Percentiles rank a stretch among this genome's conserved stretches.
These are phyloP conservation scores for Alternaria sp. DNA, from an alignment of 2,329 filamentous ascomycete genomes.

Conservation along the genomic window DNA sequence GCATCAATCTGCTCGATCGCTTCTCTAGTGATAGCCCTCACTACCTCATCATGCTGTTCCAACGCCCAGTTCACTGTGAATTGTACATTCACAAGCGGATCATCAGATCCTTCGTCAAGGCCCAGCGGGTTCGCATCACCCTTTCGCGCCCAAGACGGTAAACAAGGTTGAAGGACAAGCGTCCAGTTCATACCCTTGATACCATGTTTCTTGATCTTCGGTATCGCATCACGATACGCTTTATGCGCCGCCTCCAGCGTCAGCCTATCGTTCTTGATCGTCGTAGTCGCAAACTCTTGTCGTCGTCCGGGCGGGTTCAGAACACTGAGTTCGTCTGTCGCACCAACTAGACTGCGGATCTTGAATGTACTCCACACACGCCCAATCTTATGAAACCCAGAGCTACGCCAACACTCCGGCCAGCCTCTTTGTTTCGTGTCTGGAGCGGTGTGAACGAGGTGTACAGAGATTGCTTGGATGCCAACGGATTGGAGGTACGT, in stretches of 20 bases:
- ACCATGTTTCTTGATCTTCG: slow-evolving; percentile 23
- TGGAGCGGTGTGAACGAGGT: slow-evolving; percentile 52
- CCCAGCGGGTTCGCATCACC: slow-evolving; percentile 23
- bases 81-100: slow-evolving; percentile 41
- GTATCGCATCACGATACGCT: slow-evolving; percentile 37
- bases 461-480: slow-evolving; percentile 53
- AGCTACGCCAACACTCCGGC: slow-evolving; percentile 42
- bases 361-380: slow-evolving; percentile 47
- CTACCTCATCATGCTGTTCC: slow-evolving; percentile 33
- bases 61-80: slow-evolving; percentile 47
- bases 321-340: slow-evolving; percentile 43
- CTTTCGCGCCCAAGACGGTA: slow-evolving; percentile 21
- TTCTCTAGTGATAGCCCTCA: slow-evolving; percentile 29
- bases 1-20: slow-evolving; percentile 44
- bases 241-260: slow-evolving; percentile 38
- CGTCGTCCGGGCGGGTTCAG: slow-evolving; percentile 18
- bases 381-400: slow-evolving; percentile 38
- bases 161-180: slow-evolving; percentile 30
- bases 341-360: slow-evolving; percentile 37
- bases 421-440: slow-evolving; percentile 29
- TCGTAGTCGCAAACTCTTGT: slow-evolving; percentile 47
- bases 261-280: slow-evolving; percentile 43
- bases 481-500: slow-evolving; percentile 66
- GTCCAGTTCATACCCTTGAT: slow-evolving; percentile 44
- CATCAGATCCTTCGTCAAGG: slow-evolving; percentile 13